These are phyloP conservation scores for Suhomyces kunorum DNA, from an alignment of 1,139 yeast species.

Conservation along the genomic window DNA sequence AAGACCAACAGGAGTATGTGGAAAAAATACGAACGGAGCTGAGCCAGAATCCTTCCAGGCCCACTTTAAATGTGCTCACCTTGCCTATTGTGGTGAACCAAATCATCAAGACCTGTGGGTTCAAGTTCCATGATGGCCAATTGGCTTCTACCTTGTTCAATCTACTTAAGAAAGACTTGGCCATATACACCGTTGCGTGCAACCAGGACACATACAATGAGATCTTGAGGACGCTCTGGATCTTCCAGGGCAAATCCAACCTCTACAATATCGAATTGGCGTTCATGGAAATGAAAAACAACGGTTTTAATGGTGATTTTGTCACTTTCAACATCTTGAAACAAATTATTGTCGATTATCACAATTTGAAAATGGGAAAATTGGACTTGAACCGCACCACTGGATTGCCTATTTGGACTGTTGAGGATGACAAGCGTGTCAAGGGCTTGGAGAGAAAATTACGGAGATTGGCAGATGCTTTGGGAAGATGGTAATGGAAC, in stretches of 20 bases:
- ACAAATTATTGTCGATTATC: constrained; percentile 39
- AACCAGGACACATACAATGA: constrained; percentile 48
- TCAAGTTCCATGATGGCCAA: constrained; percentile 38
- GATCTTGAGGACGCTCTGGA: constrained; percentile 40
- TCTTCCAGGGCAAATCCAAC: constrained; percentile 40
- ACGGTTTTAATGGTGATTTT: constrained; percentile 44
- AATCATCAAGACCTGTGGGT: constrained; percentile 28
- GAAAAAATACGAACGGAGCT: constrained; percentile 19
- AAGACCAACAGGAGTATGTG: constrained; percentile 22
- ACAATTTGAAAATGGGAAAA: constrained; percentile 36
- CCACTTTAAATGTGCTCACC: constrained; percentile 37
- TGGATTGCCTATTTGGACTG: constrained; percentile 35
- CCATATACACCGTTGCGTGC: constrained; percentile 37
- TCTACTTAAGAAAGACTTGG: constrained; percentile 34
- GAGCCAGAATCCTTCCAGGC: constrained; percentile 23
- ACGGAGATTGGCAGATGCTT: constrained; percentile 12
- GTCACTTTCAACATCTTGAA: constrained; percentile 40
- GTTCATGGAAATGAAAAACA: constrained; percentile 42
- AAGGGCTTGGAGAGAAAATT: constrained; percentile 28
- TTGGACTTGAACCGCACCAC: constrained; percentile 17
- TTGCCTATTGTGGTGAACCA: constrained; percentile 41
- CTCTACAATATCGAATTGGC: constrained; percentile 39
- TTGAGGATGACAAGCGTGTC: constrained; percentile 40
- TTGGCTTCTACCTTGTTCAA: constrained; percentile 41
- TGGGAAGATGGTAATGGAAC: constrained; percentile 1